These are phyloP conservation scores for Capronia epimyces DNA, from an alignment of 2,329 filamentous ascomycete species.

Conservation along the genomic window DNA sequence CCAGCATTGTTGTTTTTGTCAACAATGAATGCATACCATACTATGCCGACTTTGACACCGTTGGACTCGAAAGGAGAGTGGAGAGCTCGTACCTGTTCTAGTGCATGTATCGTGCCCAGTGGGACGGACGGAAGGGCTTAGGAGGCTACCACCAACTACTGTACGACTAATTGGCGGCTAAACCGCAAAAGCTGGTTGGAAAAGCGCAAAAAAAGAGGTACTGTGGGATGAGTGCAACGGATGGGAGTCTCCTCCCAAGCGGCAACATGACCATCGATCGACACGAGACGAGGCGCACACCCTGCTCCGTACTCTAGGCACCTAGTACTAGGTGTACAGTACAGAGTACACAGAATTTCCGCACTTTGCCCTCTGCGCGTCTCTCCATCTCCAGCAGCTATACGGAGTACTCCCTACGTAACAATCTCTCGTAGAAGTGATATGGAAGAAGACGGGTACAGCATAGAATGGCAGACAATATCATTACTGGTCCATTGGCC, in stretches of 20 bases:
- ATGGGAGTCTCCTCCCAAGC: too few species aligned
- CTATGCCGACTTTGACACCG: background rate
- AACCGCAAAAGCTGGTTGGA: conserved; percentile 3
- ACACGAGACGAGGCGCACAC: too few species aligned
- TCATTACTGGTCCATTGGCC: background rate
- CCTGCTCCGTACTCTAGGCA: too few species aligned
- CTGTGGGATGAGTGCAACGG: too few species aligned
- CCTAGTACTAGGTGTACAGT: too few species aligned
- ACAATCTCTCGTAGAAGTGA: too few species aligned
- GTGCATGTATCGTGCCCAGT: conserved; percentile 12
- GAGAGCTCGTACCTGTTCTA: conserved; percentile 21
- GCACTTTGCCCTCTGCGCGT: too few species aligned
- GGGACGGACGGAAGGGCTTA: conserved; percentile 10
- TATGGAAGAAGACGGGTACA: background rate
- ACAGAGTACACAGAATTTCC: too few species aligned
- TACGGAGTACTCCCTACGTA: too few species aligned
- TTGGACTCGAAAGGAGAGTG: background rate
- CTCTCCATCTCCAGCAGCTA: too few species aligned
- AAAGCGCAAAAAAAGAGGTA: background rate
- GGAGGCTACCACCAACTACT: too few species aligned
- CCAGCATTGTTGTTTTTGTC: background rate
- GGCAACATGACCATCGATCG: too few species aligned
- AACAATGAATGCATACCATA: background rate
- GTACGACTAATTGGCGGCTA: conserved; percentile 23
- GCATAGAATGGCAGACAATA: background rate